Evolutionary conservation across 176 grass and related monocot genomes (phyloP).

Genomic region (Alloteropsis semialata): DNA sequence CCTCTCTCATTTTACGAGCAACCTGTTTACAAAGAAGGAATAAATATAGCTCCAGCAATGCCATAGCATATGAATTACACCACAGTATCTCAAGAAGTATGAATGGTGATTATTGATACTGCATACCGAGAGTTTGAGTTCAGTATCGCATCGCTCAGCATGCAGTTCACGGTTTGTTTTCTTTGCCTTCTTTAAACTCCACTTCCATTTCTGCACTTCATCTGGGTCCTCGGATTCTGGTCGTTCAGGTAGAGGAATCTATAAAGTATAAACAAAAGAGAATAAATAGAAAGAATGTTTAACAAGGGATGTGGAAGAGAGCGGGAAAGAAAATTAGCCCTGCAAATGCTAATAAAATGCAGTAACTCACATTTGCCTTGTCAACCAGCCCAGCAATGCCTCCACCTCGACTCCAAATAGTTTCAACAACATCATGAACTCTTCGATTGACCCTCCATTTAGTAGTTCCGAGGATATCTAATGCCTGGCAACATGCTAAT

Average conservation of each 20-base stretch:
- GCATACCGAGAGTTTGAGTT: constrained; percentile 93
- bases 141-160: constrained; percentile 85
- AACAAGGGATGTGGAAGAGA: background rate
- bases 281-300: background rate
- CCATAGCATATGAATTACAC: constrained; percentile 12
- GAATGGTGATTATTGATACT: constrained; percentile 21
- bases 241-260: constrained; percentile 70
- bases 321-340: background rate
- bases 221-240: constrained; percentile 56
- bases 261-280: constrained; percentile 38
- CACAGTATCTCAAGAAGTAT: constrained; percentile 18
- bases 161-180: constrained; percentile 86
- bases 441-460: constrained; percentile 98
- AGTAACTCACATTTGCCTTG: constrained; percentile 73
- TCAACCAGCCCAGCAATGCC: constrained; percentile 84
- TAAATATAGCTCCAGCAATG: constrained; percentile 4
- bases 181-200: constrained; percentile 73
- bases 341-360: background rate
- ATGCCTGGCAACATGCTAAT: constrained; percentile 52
- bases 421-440: constrained; percentile 77
- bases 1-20: constrained; percentile 84
- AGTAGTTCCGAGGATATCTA: constrained; percentile 89
- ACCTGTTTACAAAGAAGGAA: constrained; percentile 58
- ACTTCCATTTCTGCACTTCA: constrained; percentile 83
- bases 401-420: constrained; percentile 82